These are phyloP conservation scores for Diphasiastrum complanatum DNA, from an alignment of 83 land plant genomes.

Conservation along the genomic window DNA sequence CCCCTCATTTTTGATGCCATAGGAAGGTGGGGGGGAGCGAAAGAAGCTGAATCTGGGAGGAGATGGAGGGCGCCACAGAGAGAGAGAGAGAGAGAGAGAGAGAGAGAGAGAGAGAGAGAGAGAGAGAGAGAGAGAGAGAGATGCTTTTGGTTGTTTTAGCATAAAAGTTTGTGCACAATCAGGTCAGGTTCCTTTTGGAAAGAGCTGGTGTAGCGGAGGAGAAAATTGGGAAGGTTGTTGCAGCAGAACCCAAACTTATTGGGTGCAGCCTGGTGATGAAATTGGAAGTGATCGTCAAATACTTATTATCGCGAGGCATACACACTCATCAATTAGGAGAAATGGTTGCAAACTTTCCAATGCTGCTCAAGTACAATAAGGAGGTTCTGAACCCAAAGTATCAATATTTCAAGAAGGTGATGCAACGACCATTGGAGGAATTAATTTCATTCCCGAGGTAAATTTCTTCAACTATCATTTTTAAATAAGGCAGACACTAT, in stretches of 20 bases:
- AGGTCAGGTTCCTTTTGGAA: conserved; percentile 76
- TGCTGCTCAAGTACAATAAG: conserved; percentile 66
- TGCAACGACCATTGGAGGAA: conserved; percentile 78
- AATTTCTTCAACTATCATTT: not conserved
- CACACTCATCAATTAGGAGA: conserved; percentile 41
- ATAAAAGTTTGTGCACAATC: too few species aligned
- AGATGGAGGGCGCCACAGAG: too few species aligned
- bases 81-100: too few species aligned
- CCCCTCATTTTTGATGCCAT: too few species aligned
- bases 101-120: too few species aligned
- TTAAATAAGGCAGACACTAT: not conserved
- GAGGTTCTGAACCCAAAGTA: conserved; percentile 72
- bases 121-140: too few species aligned
- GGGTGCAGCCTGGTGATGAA: conserved; percentile 61
- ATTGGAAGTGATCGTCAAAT: conserved; percentile 62
- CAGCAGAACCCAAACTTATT: conserved; percentile 65
- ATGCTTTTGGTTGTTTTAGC: too few species aligned
- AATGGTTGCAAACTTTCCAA: conserved; percentile 86
- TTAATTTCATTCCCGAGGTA: conserved; percentile 84
- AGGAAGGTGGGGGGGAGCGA: too few species aligned
- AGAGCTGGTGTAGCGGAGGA: conserved; percentile 63
- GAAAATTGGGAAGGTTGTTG: conserved; percentile 75
- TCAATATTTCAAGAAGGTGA: conserved; percentile 56
- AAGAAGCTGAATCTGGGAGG: too few species aligned
- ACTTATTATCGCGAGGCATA: conserved; percentile 61